Evolutionary conservation across 768 basidiomycete genomes (phyloP).

Genomic region (Terana coerulea): DNA sequence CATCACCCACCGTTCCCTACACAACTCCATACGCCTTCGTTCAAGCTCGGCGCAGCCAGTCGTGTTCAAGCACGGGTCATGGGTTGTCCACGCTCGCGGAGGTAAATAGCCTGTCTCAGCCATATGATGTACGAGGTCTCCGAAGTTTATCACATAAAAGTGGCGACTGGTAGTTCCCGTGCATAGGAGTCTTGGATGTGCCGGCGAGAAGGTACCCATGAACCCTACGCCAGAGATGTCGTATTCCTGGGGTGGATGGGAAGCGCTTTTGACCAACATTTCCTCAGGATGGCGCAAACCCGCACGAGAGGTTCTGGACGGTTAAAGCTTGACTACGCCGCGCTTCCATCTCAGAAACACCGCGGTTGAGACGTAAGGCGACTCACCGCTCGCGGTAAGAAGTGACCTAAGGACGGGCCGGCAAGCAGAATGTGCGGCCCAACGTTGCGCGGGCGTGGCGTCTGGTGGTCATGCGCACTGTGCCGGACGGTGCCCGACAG

Average conservation of each 20-base stretch:
- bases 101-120: background rate
- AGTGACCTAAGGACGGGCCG: slow-evolving; percentile 4
- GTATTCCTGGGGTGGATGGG: too few species aligned
- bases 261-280: background rate
- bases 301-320: background rate
- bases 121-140: background rate
- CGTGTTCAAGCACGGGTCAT: background rate
- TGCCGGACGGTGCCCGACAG: background rate
- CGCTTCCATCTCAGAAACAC: background rate
- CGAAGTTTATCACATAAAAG: too few species aligned
- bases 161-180: too few species aligned
- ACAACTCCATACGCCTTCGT: too few species aligned
- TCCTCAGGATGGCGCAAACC: background rate
- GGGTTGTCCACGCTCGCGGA: background rate
- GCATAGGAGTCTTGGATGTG: too few species aligned
- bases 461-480: slow-evolving; percentile 1
- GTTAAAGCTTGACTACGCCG: background rate
- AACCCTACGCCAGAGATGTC: too few species aligned
- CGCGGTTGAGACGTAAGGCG: background rate
- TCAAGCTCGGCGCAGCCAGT: slow-evolving; percentile 1
- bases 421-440: background rate
- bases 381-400: background rate
- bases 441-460: background rate
- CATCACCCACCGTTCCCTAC: too few species aligned
- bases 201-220: too few species aligned